Evolutionary conservation across 73 alveolate species (phyloP).

Genomic region (Halteria grandinella): DNA sequence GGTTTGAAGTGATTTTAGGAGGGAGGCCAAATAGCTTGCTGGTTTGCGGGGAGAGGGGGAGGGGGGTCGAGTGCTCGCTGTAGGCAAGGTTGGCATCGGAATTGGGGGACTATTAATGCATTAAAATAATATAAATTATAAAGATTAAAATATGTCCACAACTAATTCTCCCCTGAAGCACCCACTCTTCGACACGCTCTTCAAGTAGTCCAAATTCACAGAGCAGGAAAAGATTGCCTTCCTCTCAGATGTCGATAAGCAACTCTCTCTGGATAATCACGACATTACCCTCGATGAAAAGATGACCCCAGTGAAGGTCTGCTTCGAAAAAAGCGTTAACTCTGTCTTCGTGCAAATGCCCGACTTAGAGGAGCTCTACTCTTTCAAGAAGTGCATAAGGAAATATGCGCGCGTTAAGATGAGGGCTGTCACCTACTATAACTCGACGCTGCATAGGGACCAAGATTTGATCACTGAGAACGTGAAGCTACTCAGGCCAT

Average conservation of each 20-base stretch:
- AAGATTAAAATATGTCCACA: too few relatives aligned
- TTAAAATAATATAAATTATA: too few relatives aligned
- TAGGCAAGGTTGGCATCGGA: too few relatives aligned
- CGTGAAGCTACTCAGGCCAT: constrained; percentile 8
- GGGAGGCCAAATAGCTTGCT: too few relatives aligned
- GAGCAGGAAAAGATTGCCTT: constrained; percentile 5
- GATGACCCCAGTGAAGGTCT: neutral
- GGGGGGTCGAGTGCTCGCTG: too few relatives aligned
- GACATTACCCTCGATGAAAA: constrained; percentile 41
- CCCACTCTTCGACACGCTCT: too few relatives aligned
- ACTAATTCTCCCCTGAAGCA: too few relatives aligned
- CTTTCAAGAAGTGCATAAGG: constrained; percentile 47
- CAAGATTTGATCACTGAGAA: constrained; percentile 7
- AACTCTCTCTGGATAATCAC: constrained; percentile 30
- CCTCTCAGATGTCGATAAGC: neutral
- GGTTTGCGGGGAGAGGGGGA: too few relatives aligned
- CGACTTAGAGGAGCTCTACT: constrained; percentile 55
- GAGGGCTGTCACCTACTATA: constrained; percentile 36
- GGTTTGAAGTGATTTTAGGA: neutral
- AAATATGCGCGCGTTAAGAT: constrained; percentile 43
- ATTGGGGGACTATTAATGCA: too few relatives aligned
- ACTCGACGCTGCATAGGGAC: constrained; percentile 4
- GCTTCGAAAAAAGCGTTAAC: constrained; percentile 47
- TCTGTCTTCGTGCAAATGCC: constrained; percentile 53
- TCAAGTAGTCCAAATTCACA: neutral